These are phyloP conservation scores for Kernera saxatilis DNA, from an alignment of 345 rosid species.

Conservation along the genomic window DNA sequence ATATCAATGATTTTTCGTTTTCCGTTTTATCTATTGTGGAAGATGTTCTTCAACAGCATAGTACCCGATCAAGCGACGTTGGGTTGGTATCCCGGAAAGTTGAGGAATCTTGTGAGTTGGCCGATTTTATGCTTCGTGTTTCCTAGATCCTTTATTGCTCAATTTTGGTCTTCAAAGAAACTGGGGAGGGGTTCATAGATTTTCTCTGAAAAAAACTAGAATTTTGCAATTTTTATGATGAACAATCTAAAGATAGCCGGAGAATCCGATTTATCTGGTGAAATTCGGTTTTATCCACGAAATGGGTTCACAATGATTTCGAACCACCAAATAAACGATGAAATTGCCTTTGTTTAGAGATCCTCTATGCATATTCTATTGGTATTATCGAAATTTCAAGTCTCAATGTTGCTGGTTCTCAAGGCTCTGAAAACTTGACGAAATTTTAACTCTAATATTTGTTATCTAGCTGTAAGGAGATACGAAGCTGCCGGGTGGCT, in stretches of 20 bases:
- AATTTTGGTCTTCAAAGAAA: not conserved
- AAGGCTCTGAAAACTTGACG: not conserved
- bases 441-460: not conserved
- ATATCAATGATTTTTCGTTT: constrained; percentile 31
- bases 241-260: not conserved
- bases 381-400: not conserved
- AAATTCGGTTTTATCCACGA: not conserved
- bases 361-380: not conserved
- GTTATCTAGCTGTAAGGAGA: constrained; percentile 58
- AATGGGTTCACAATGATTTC: not conserved
- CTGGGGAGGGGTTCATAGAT: too few relatives aligned
- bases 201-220: too few relatives aligned
- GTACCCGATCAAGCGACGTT: constrained; percentile 34
- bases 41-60: constrained; percentile 69
- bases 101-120: constrained; percentile 64
- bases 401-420: not conserved
- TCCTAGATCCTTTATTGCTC: not conserved
- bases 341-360: not conserved
- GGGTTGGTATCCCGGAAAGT: constrained; percentile 44
- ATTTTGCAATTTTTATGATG: not conserved
- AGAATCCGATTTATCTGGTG: not conserved
- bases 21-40: constrained; percentile 66
- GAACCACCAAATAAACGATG: not conserved
- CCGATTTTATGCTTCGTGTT: not conserved
- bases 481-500: constrained; percentile 89